Base-by-base conservation (phyloP, 2,329 filamentous ascomycete species). In the Colletotrichum sp. region DNA sequence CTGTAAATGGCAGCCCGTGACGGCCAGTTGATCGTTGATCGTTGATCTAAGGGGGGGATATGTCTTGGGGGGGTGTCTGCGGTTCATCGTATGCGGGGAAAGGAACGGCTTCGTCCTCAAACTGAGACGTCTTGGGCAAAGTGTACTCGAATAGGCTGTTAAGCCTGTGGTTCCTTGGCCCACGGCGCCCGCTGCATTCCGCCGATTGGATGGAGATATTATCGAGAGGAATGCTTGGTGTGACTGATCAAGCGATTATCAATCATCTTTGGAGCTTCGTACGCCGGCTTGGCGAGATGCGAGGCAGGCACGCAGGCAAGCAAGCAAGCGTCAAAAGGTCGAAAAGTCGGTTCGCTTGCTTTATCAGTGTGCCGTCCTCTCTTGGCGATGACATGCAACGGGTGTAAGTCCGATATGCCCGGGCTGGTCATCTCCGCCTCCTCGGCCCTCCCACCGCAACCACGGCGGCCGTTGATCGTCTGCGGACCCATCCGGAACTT, bases 131-230 rank as follows among this genome's bases (percentile, higher is more conserved):
- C 70, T 62, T 66, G 70, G 38, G 62, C 38, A 34, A 43, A 24
- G 34, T 64, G 38, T 15, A 21, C 21, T 28, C 21, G 30, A 36
- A 56, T 30, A 5, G 52, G 10, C 62, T 36, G 34, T n/a, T 21
- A 12, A n/a, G 58, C 28, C 58, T 62, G 26, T n/a, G 13, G 24
- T 58, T 34, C 56, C 55, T 28, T 48, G 72, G 69, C 55, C 69
- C 24, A 71, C 21, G n/a, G 15, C n/a, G 28, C 34, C 26, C 15
- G 12, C 12, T 32, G 21, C n/a, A 58, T 73, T 64, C 48, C 43
- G 70, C 73, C 43, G 70, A 75, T 75, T 75, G 70, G 73, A 58
- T 36, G 73, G 70, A 75, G 70, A 68, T 73, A 65, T 56, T 71
- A 52, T 65, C 38, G 26, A 38, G 18, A 48, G 43, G 48, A 67